These are phyloP conservation scores for Glycyrrhiza uralensis DNA, from an alignment of 306 rosid genomes.

Conservation along the genomic window DNA sequence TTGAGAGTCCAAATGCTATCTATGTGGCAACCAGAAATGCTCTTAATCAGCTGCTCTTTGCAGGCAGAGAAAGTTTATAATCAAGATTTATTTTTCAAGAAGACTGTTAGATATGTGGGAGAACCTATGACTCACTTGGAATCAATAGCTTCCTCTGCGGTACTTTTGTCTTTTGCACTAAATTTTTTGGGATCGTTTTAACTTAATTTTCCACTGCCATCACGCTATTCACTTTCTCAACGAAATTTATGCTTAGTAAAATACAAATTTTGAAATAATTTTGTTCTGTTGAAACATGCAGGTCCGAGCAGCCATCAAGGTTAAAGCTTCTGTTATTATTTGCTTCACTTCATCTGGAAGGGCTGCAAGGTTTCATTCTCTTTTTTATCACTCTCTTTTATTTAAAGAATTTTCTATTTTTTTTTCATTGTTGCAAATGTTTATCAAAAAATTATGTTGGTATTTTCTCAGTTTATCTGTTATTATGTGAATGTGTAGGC, in stretches of 20 bases:
- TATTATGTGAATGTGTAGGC: constrained; percentile 28
- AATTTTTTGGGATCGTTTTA: not conserved
- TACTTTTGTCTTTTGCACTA: constrained; percentile 20
- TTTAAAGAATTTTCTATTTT: not conserved
- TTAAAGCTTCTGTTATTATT: constrained; percentile 84
- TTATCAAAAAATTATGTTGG: not conserved
- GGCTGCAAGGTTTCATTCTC: constrained; percentile 68
- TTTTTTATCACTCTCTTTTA: constrained; percentile 10
- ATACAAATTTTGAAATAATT: not conserved
- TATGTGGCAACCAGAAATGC: not conserved
- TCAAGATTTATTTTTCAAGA: constrained; percentile 88
- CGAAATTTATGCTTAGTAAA: not conserved
- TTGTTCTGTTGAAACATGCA: constrained; percentile 28
- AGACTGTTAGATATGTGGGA: constrained; percentile 78
- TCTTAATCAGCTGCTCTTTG: constrained; percentile 20
- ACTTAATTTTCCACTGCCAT: too few relatives aligned
- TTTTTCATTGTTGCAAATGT: not conserved
- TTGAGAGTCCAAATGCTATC: not conserved
- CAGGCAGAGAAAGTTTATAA: constrained; percentile 93
- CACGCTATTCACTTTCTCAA: not conserved
- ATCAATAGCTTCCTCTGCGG: constrained; percentile 92
- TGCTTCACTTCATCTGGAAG: constrained; percentile 95
- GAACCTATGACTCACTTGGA: constrained; percentile 95
- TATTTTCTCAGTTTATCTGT: not conserved
- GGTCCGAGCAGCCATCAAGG: constrained; percentile 97